Percentiles rank a stretch among this genome's conserved stretches.
phyloP scores from a whole-genome alignment of 2,329 filamentous ascomycete genomes.

The Diaporthe vaccinii region DNA sequence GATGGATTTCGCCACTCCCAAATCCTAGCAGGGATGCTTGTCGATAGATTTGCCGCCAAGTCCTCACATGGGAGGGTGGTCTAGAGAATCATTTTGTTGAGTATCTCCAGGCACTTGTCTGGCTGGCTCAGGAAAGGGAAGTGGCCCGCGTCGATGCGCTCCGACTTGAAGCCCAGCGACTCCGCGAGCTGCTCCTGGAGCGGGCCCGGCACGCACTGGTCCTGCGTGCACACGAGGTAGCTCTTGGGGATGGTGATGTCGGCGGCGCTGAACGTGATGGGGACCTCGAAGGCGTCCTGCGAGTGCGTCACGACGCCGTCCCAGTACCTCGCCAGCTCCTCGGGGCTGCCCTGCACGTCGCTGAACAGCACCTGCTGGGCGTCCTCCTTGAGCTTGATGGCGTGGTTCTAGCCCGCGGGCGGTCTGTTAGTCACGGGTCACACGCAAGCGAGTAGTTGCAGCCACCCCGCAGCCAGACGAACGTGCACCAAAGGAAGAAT shows the following conservation, averaged over 20 bases:
- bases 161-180: constrained; percentile 32
- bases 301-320: constrained; percentile 39
- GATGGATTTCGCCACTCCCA: no score
- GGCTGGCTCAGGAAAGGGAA: constrained; percentile 42
- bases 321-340: constrained; percentile 38
- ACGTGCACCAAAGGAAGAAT: background rate
- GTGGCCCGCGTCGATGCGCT: constrained; percentile 39
- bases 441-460: background rate
- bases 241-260: constrained; percentile 41
- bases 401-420: constrained; percentile 27
- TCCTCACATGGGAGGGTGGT: no score
- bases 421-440: background rate
- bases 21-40: background rate
- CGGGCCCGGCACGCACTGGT: constrained; percentile 30
- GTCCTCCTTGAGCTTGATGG: constrained; percentile 32
- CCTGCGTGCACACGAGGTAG: constrained; percentile 41
- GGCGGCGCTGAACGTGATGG: constrained; percentile 38
- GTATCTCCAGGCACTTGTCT: constrained; percentile 33
- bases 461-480: background rate
- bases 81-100: constrained; percentile 11
- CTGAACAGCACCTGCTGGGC: constrained; percentile 41
- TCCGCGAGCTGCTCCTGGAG: constrained; percentile 35
- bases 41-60: background rate
- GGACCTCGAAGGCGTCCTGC: constrained; percentile 42
- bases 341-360: constrained; percentile 37